Percentiles rank a stretch among this genome's conserved stretches.
Evolutionary conservation across 139 green algal genomes (phyloP).

Genomic region (Trebouxia sp.): DNA sequence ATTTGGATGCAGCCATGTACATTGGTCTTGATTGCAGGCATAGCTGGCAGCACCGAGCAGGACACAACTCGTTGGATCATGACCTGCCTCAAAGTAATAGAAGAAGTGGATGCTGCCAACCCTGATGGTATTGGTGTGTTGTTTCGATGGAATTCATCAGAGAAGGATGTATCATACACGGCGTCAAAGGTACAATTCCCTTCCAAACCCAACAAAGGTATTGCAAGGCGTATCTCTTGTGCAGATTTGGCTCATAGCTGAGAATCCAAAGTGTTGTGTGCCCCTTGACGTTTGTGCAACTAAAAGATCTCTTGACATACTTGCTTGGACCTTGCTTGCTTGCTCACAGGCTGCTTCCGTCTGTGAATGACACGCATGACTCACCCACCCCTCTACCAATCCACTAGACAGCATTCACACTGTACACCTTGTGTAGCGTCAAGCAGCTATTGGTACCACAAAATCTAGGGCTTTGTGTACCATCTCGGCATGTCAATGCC

Average conservation of each 20-base stretch:
- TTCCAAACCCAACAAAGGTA: no score
- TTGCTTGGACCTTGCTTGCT: constrained; percentile 16
- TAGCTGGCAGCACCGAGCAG: background rate
- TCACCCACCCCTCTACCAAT: background rate
- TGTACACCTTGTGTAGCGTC: background rate
- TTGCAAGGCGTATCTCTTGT: no score
- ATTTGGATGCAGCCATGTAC: no score
- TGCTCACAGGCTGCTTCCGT: background rate
- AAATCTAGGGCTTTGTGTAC: background rate
- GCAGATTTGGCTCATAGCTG: no score
- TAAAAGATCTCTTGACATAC: background rate
- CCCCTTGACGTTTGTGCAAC: background rate
- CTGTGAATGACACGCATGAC: background rate
- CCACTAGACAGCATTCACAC: background rate
- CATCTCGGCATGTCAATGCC: background rate
- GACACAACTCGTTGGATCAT: background rate
- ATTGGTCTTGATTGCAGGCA: background rate
- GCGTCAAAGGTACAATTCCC: constrained; percentile 12
- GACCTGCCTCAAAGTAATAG: background rate
- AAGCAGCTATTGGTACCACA: background rate
- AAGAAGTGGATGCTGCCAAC: background rate
- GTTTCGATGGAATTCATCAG: background rate
- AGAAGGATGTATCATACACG: background rate
- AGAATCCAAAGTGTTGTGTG: no score
- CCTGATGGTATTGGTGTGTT: background rate